These are phyloP conservation scores for Oryza glumipatula DNA, from an alignment of 176 grass and related monocot species.

Conservation along the genomic window DNA sequence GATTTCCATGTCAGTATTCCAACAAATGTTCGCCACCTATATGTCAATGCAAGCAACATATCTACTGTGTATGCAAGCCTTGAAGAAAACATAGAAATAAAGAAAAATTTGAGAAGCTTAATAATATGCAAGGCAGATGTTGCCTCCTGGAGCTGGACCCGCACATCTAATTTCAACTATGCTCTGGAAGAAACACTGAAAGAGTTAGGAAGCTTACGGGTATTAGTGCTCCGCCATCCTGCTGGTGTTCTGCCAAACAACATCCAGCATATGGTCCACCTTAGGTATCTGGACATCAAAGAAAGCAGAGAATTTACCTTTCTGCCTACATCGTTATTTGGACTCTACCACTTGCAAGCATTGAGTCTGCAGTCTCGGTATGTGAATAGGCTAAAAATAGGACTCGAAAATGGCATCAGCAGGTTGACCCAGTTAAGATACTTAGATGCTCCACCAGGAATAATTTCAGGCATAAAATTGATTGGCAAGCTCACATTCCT, in stretches of 20 bases:
- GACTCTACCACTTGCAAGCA: conserved; percentile 47
- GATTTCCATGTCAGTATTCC: conserved; percentile 19
- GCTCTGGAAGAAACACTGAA: conserved; percentile 11
- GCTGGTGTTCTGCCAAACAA: conserved; percentile 27
- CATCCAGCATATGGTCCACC: conserved; percentile 36
- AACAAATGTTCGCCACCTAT: conserved; percentile 44
- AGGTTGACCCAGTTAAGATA: conserved; percentile 47
- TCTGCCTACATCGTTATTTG: conserved; percentile 42
- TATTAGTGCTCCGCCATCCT: conserved; percentile 39
- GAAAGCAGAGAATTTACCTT: background rate
- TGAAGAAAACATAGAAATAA: conserved; percentile 23
- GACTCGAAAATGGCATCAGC: conserved; percentile 26
- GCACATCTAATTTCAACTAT: conserved; percentile 18
- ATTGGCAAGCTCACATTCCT: too few relatives aligned
- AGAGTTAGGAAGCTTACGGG: conserved; percentile 39
- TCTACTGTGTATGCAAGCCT: conserved; percentile 4
- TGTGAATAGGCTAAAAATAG: background rate
- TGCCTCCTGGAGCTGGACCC: background rate
- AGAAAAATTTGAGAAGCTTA: conserved; percentile 46
- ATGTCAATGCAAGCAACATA: conserved; percentile 45
- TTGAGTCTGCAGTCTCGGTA: conserved; percentile 20
- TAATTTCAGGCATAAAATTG: too few relatives aligned
- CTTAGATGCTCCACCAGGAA: too few relatives aligned
- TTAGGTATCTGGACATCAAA: conserved; percentile 51
- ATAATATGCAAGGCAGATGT: conserved; percentile 38